A percentile compares a stretch with the other conserved stretches of the same genome.
phyloP scores from a whole-genome alignment of 805 yeast species.

The Komagataella pseudopastoris region DNA sequence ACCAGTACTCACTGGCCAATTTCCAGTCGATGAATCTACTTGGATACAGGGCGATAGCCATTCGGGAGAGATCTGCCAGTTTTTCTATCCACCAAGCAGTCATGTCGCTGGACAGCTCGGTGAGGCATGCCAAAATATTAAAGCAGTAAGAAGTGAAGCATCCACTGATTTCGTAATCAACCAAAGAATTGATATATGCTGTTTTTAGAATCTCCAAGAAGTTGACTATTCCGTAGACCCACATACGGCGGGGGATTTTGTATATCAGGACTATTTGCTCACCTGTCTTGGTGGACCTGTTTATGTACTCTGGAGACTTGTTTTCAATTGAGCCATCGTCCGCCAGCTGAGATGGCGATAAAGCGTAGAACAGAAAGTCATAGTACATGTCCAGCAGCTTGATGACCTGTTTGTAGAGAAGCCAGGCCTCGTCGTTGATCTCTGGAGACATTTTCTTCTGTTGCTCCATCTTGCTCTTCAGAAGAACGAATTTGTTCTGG shows the following conservation, averaged over 20 bases:
- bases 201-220: slow-evolving; percentile 66
- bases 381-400: slow-evolving; percentile 57
- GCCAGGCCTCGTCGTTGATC: slow-evolving; percentile 51
- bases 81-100: slow-evolving; percentile 78
- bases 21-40: slow-evolving; percentile 81
- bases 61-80: slow-evolving; percentile 72
- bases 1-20: slow-evolving; percentile 74
- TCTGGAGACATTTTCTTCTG: slow-evolving; percentile 48
- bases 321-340: neutral
- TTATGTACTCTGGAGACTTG: neutral
- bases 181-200: slow-evolving; percentile 30
- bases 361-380: slow-evolving; percentile 57
- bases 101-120: slow-evolving; percentile 42
- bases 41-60: slow-evolving; percentile 78
- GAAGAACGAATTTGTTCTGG: slow-evolving; percentile 18
- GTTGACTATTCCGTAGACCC: slow-evolving; percentile 82
- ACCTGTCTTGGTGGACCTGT: slow-evolving; percentile 48
- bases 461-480: neutral
- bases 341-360: slow-evolving; percentile 31
- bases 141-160: slow-evolving; percentile 66
- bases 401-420: slow-evolving; percentile 53
- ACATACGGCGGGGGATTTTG: slow-evolving; percentile 65
- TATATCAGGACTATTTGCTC: slow-evolving; percentile 65
- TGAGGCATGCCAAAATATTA: slow-evolving; percentile 38
- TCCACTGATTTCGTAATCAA: slow-evolving; percentile 65